Evolutionary conservation across 192 early-diverging fungal species (phyloP).

Genomic region (Funneliformis geosporum): DNA sequence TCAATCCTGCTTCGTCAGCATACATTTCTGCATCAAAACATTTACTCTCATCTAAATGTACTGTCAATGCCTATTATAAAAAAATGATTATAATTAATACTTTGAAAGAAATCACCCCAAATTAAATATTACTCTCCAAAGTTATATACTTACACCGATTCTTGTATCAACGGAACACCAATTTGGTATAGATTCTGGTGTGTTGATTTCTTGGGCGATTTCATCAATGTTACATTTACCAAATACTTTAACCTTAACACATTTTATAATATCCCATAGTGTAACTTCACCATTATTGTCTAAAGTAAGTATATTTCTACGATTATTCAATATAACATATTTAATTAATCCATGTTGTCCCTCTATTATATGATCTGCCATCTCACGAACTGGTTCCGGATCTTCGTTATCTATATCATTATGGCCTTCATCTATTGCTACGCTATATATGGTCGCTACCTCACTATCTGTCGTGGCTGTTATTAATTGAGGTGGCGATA

Average conservation of each 20-base stretch:
- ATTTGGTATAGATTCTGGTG: constrained; percentile 74
- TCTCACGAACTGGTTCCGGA: constrained; percentile 42
- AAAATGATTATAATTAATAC: not conserved
- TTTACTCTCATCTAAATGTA: constrained; percentile 80
- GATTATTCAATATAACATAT: constrained; percentile 77
- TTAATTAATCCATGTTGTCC: constrained; percentile 67
- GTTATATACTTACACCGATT: constrained; percentile 66
- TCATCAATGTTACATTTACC: constrained; percentile 57
- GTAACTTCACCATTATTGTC: constrained; percentile 77
- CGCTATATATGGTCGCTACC: constrained; percentile 41
- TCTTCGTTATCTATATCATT: constrained; percentile 23
- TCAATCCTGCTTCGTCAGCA: constrained; percentile 69
- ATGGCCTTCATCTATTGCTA: constrained; percentile 23
- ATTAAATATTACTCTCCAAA: too few relatives aligned
- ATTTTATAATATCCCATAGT: constrained; percentile 90
- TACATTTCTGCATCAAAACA: constrained; percentile 92
- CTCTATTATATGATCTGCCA: constrained; percentile 38
- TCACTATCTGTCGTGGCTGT: constrained; percentile 37
- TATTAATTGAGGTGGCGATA: not conserved
- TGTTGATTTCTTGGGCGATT: constrained; percentile 59
- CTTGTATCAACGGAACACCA: constrained; percentile 96
- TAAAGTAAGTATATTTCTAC: constrained; percentile 82
- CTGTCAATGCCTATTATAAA: constrained; percentile 64
- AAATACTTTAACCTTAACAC: constrained; percentile 57
- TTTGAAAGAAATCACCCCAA: not conserved